These are phyloP conservation scores for Chlamydomonas reinhardtii DNA, from an alignment of 163 green algal genomes.

Conservation along the genomic window DNA sequence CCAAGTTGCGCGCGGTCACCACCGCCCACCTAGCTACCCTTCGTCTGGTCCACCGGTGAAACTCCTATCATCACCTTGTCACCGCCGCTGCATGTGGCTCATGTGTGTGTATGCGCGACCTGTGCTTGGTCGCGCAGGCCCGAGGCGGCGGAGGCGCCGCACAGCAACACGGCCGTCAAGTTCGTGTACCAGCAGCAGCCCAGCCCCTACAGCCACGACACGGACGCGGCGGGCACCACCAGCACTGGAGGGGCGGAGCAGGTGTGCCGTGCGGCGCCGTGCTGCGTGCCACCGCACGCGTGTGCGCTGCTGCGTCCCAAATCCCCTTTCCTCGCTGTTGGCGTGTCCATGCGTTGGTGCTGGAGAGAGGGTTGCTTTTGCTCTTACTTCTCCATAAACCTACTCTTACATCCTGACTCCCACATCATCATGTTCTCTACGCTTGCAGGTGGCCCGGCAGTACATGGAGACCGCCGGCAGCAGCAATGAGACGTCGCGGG, in stretches of 20 bases:
- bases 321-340: too few relatives aligned
- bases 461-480: not conserved
- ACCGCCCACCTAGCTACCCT: too few relatives aligned
- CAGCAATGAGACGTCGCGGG: not conserved
- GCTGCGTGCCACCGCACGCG: not conserved
- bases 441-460: conserved; percentile 29
- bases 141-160: conserved; percentile 30
- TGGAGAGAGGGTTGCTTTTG: too few relatives aligned
- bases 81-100: too few relatives aligned
- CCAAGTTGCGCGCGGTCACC: too few relatives aligned
- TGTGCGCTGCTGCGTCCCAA: not conserved
- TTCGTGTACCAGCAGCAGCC: conserved; percentile 55
- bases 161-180: conserved; percentile 50
- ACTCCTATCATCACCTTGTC: too few relatives aligned
- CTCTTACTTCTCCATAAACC: too few relatives aligned
- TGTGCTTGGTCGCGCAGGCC: not conserved
- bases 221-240: conserved; percentile 2
- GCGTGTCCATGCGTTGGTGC: too few relatives aligned
- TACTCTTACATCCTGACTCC: too few relatives aligned
- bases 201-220: not conserved
- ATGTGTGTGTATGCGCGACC: too few relatives aligned
- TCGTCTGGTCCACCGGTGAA: too few relatives aligned
- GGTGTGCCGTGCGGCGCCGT: not conserved
- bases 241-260: conserved; percentile 1
- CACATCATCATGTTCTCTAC: too few relatives aligned